These are phyloP conservation scores for Mycosphaerella sp. DNA, from an alignment of 2,329 filamentous ascomycete genomes.

Conservation along the genomic window DNA sequence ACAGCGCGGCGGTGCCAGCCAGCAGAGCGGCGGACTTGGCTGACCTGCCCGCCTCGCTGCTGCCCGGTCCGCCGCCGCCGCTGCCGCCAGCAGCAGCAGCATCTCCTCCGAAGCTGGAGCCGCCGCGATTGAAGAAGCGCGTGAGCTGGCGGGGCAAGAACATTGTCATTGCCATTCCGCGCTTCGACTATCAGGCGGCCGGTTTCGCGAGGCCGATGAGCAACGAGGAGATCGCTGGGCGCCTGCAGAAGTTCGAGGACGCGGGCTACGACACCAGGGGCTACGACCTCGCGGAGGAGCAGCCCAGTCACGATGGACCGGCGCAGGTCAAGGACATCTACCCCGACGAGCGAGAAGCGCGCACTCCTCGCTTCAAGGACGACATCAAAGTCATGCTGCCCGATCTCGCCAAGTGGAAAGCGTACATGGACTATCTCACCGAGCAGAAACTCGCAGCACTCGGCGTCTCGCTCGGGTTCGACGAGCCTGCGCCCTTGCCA, in stretches of 20 bases:
- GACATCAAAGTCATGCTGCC: constrained; percentile 59
- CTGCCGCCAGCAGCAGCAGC: constrained; percentile 6
- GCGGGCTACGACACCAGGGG: constrained; percentile 63
- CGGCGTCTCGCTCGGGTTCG: constrained; percentile 74
- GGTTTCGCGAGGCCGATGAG: constrained; percentile 41
- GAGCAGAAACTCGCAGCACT: constrained; percentile 90
- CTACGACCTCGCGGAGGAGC: constrained; percentile 56
- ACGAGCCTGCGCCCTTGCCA: constrained; percentile 53
- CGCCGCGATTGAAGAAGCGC: constrained; percentile 40
- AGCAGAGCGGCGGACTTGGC: neutral
- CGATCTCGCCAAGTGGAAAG: constrained; percentile 66
- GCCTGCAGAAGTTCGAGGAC: constrained; percentile 61
- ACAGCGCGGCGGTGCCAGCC: neutral
- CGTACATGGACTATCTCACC: constrained; percentile 73
- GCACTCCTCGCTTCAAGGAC: constrained; percentile 37
- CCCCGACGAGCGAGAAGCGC: constrained; percentile 50
- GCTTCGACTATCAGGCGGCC: constrained; percentile 38
- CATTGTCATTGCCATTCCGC: constrained; percentile 42
- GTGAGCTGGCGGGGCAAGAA: constrained; percentile 43
- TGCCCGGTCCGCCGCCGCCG: constrained; percentile 3
- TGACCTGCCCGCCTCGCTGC: neutral
- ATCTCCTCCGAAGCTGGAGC: constrained; percentile 21
- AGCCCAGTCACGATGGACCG: constrained; percentile 18
- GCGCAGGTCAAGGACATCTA: constrained; percentile 62
- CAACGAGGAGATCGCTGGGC: constrained; percentile 52